phyloP scores from a whole-genome alignment of 441 rosid species.

The Monsonia emarginata region DNA sequence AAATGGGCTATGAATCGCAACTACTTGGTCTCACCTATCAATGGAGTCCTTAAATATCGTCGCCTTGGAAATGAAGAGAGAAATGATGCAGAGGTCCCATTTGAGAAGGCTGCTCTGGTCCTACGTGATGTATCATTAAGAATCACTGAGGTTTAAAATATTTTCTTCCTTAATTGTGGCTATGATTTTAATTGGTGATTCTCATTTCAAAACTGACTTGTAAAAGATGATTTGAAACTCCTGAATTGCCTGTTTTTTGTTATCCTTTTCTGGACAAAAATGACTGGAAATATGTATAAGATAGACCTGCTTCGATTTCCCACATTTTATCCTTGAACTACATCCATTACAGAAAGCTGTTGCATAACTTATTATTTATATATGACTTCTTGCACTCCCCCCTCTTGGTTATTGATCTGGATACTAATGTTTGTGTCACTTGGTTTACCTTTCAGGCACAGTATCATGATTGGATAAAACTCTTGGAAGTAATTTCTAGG shows the following conservation, averaged over 20 bases:
- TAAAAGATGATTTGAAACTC: not conserved
- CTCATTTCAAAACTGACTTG: not conserved
- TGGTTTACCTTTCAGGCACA: constrained; percentile 52
- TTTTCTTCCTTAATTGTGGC: not conserved
- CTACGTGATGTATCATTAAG: constrained; percentile 75
- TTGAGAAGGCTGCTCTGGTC: constrained; percentile 79
- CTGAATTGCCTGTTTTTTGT: not conserved
- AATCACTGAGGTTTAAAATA: constrained; percentile 55
- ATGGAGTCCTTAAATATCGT: constrained; percentile 85
- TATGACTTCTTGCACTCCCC: not conserved
- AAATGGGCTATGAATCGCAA: constrained; percentile 72
- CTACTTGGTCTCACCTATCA: constrained; percentile 81
- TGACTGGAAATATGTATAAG: not conserved
- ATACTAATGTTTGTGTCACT: constrained; percentile 14
- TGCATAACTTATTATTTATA: not conserved
- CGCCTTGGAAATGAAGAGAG: constrained; percentile 96
- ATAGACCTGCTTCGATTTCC: too few species aligned
- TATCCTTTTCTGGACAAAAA: not conserved
- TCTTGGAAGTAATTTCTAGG: constrained; percentile 80
- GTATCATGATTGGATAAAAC: constrained; percentile 93
- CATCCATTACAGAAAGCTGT: too few species aligned
- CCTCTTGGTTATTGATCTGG: constrained; percentile 15
- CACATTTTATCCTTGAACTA: not conserved
- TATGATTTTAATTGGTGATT: constrained; percentile 3
- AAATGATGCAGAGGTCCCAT: constrained; percentile 79